phyloP scores from a whole-genome alignment of 345 rosid species.

The Citrus australasica region DNA sequence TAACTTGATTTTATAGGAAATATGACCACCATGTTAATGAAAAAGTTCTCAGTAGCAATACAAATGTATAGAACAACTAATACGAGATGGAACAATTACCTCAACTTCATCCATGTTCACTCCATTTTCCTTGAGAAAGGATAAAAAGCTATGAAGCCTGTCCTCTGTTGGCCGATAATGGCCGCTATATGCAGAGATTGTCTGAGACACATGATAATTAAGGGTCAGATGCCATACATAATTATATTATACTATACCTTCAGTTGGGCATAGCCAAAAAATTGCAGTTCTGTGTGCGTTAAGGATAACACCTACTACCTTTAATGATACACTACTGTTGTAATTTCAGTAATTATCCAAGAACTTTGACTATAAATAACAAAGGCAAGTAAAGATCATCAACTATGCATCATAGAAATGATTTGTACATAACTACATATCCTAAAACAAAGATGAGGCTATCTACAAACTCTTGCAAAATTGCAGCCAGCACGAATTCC shows the following conservation, averaged over 20 bases:
- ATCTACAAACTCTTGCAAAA: neutral
- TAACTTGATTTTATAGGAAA: neutral
- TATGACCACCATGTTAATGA: neutral
- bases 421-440: neutral
- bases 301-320: neutral
- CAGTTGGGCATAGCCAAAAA: neutral
- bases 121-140: slow-evolving; percentile 61
- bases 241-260: neutral
- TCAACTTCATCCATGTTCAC: slow-evolving; percentile 65
- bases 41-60: neutral
- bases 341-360: neutral
- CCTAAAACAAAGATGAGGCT: neutral
- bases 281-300: neutral
- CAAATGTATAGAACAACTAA: neutral
- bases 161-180: slow-evolving; percentile 86
- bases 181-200: slow-evolving; percentile 87
- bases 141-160: slow-evolving; percentile 53
- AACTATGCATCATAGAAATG: neutral
- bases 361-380: neutral
- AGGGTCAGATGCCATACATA: slow-evolving; percentile 1
- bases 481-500: neutral
- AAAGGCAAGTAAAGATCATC: neutral
- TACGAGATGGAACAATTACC: slow-evolving; percentile 32
- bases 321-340: neutral
- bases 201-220: slow-evolving; percentile 37